Evolutionary conservation across 208 protist genomes (phyloP).

Genomic region (Wallacemonas collosoma): DNA sequence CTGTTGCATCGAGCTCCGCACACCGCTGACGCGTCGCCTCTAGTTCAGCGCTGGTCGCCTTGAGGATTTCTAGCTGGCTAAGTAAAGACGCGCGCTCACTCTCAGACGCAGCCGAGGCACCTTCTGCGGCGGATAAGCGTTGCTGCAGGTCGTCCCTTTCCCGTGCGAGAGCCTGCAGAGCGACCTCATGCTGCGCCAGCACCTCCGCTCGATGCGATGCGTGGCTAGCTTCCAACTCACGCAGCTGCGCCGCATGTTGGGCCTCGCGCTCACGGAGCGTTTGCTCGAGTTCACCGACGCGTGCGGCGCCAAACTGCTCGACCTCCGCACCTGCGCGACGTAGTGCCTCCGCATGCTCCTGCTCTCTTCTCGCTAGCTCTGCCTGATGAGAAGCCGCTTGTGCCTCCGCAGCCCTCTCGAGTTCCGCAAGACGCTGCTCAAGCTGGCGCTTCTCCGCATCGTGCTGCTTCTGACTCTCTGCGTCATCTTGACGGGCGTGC

Average conservation of each 20-base stretch:
- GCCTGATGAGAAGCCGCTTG: constrained; percentile 21
- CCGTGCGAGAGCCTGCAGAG: constrained; percentile 24
- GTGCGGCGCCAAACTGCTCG: constrained; percentile 19
- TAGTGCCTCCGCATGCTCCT: constrained; percentile 22
- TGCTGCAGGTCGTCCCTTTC: constrained; percentile 9
- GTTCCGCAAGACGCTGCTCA: constrained; percentile 3
- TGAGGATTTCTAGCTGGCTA: constrained; percentile 1
- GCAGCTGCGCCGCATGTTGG: constrained; percentile 23
- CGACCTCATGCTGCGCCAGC: constrained; percentile 18
- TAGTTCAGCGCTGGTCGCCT: constrained; percentile 8
- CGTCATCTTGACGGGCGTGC: constrained; percentile 10
- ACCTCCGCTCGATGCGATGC: constrained; percentile 16
- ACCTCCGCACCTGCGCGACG: constrained; percentile 20
- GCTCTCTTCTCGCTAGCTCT: constrained; percentile 28
- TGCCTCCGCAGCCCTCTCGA: constrained; percentile 8
- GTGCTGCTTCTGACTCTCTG: constrained; percentile 19
- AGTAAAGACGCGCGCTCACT: neutral
- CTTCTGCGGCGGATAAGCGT: neutral
- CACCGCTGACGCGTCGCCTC: constrained; percentile 24
- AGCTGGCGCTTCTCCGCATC: constrained; percentile 2
- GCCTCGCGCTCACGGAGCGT: constrained; percentile 32
- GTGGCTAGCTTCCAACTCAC: constrained; percentile 20
- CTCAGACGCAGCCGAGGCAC: neutral
- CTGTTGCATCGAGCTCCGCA: constrained; percentile 22
- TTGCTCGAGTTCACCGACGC: constrained; percentile 20